Evolutionary conservation across 306 rosid species (phyloP), one percentile per base, ranked within the genome.

Genomic region (Mimosa bimucronata): DNA sequence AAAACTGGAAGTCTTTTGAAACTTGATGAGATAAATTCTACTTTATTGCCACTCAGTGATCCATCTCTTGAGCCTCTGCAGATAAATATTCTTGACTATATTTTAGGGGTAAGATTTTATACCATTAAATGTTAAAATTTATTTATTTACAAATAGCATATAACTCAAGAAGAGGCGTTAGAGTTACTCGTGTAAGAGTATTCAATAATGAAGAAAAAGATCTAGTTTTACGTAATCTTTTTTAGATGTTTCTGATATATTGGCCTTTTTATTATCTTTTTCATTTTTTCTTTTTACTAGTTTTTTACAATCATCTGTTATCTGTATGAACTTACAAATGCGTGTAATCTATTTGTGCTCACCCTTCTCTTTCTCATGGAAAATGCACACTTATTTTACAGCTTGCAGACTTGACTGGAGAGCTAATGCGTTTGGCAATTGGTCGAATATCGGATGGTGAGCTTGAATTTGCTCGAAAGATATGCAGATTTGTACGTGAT

Each of bases 321-420:
- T 40, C 13, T 19, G 40, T 52, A 41, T 58, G 82, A 45, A 74
- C 71, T 55, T 79, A 44, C 45, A 71, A 25, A 21, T 69, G 15
- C 78, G n/a, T 72, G 12, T 29, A 80, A 69, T 64, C 41, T 15
- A 37, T 46, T 78, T 64, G 13, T 77, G 23, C 18, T 23, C 14
- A 16, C 73, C 34, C 18, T 29, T 18, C 28, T 37, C 34, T 34
- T 6, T n/a, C n/a, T 66, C 42, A 40, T 4, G 68, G 2, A 73
- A 66, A 79, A 30, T 75, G 73, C 23, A n/a, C 58, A 84, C 44
- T 82, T 87, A 40, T 48, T 77, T 82, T 80, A 67, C 91, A 95
- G 98, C 91, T 95, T 86, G 96, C 98, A 53, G 98, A 95, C 84
- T 90, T 95, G 88, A 92, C 97, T 31, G 98, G 98, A 76, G 98